Conservation (phyloP, 495 filamentous ascomycete genomes). For the Penicillium simplicissimum region DNA sequence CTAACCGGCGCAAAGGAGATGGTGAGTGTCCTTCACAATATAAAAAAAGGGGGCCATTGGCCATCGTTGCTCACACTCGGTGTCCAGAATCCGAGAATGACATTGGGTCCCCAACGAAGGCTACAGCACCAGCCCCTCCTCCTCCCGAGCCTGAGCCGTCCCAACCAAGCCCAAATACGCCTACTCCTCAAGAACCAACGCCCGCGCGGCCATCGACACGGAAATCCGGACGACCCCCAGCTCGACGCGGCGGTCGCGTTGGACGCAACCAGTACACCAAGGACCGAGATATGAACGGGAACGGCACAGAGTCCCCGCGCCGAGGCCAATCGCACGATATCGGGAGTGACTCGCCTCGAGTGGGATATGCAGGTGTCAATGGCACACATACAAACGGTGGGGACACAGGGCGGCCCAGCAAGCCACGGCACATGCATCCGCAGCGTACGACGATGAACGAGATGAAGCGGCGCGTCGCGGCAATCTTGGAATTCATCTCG, state of each 20-base stretch:
- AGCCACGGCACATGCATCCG: slow-evolving; percentile 55
- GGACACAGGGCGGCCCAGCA: slow-evolving; percentile 56
- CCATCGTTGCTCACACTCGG: slow-evolving; percentile 9
- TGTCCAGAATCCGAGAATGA: slow-evolving; percentile 42
- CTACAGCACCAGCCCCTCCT: slow-evolving; percentile 14
- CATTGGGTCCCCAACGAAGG: slow-evolving; percentile 41
- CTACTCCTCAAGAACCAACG: slow-evolving; percentile 48
- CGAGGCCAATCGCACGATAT: slow-evolving; percentile 67
- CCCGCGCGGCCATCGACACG: slow-evolving; percentile 53
- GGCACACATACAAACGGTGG: slow-evolving; percentile 43
- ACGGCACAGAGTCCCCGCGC: slow-evolving; percentile 60
- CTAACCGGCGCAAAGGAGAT: slow-evolving; percentile 71
- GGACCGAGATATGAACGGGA: slow-evolving; percentile 63
- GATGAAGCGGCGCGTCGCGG: slow-evolving; percentile 82
- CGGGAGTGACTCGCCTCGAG: slow-evolving; percentile 44
- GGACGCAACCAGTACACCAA: slow-evolving; percentile 87
- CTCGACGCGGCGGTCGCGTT: slow-evolving; percentile 63
- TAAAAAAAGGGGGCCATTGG: background rate
- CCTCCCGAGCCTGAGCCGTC: slow-evolving; percentile 42
- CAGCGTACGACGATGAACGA: slow-evolving; percentile 79
- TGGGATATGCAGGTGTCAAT: slow-evolving; percentile 35
- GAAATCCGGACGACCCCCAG: slow-evolving; percentile 67
- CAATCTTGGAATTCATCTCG: slow-evolving; percentile 86
- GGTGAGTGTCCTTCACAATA: slow-evolving; percentile 51
- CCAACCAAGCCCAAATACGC: slow-evolving; percentile 55